Evolutionary conservation across 495 filamentous ascomycete species (phyloP).

Genomic region (Recurvomyces mirabilis): DNA sequence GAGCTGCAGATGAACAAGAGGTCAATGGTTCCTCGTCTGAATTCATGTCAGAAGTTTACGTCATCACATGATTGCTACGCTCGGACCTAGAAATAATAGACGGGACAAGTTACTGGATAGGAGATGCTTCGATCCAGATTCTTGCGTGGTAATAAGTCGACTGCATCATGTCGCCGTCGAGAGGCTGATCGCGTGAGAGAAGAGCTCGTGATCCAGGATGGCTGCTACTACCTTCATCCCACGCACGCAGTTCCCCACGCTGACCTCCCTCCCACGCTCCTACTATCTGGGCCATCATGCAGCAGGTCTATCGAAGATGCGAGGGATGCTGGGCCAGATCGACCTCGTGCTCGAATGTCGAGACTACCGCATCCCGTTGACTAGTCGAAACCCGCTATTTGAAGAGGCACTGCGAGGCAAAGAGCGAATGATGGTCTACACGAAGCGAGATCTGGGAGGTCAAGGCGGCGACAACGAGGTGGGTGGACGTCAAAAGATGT

Average conservation of each 20-base stretch:
- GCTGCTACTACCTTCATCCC: slow-evolving; percentile 63
- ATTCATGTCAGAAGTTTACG: no score
- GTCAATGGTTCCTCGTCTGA: no score
- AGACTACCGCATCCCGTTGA: slow-evolving; percentile 80
- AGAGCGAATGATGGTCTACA: slow-evolving; percentile 77
- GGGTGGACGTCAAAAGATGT: no score
- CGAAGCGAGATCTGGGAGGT: slow-evolving; percentile 72
- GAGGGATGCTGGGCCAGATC: slow-evolving; percentile 64
- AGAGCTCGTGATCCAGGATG: no score
- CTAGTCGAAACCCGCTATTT: slow-evolving; percentile 83
- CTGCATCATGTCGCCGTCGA: no score
- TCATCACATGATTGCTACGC: no score
- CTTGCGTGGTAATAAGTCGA: no score
- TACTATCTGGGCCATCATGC: slow-evolving; percentile 97
- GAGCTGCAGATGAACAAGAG: no score
- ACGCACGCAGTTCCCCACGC: slow-evolving; percentile 54
- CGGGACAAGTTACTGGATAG: no score
- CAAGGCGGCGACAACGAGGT: slow-evolving; percentile 25
- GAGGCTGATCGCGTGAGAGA: no score
- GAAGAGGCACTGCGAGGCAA: slow-evolving; percentile 53
- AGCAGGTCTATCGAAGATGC: slow-evolving; percentile 75
- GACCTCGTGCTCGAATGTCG: slow-evolving; percentile 91
- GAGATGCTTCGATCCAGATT: no score
- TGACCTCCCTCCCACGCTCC: slow-evolving; percentile 67
- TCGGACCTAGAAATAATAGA: no score